Conservation (phyloP, 495 filamentous ascomycete genomes). For the Penicillium pulvis region DNA sequence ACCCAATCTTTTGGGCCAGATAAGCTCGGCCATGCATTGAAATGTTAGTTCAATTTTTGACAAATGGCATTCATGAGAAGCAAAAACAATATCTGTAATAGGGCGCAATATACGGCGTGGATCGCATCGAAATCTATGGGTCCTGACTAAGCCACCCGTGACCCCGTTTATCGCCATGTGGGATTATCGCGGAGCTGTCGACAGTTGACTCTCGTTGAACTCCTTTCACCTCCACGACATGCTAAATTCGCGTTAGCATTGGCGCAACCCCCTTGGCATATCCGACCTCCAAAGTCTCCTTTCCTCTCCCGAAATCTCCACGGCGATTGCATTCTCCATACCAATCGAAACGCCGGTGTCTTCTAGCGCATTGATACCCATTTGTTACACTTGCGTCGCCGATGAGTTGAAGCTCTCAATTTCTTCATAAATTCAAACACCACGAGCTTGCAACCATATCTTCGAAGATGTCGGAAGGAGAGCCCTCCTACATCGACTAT, state of each 20-base stretch:
- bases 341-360: neutral
- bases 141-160: neutral
- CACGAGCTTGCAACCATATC: neutral
- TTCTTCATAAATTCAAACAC: neutral
- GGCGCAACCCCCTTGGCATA: neutral
- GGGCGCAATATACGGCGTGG: no score
- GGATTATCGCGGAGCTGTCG: conserved; percentile 25
- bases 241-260: neutral
- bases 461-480: conserved; percentile 39
- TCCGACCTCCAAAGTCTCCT: neutral
- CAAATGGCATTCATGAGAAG: no score
- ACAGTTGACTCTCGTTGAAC: conserved; percentile 22
- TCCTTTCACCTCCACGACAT: conserved; percentile 1
- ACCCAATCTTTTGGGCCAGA: no score
- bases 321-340: neutral
- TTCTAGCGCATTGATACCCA: conserved; percentile 12
- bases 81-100: neutral
- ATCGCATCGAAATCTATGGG: neutral
- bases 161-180: conserved; percentile 19
- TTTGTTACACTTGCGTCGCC: neutral
- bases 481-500: conserved; percentile 93
- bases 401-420: neutral
- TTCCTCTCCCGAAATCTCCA: neutral
- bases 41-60: no score
- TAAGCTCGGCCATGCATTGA: no score